These are phyloP conservation scores for Syncephalastrum contaminatum DNA, from an alignment of 371 early-diverging fungal species.

Conservation along the genomic window DNA sequence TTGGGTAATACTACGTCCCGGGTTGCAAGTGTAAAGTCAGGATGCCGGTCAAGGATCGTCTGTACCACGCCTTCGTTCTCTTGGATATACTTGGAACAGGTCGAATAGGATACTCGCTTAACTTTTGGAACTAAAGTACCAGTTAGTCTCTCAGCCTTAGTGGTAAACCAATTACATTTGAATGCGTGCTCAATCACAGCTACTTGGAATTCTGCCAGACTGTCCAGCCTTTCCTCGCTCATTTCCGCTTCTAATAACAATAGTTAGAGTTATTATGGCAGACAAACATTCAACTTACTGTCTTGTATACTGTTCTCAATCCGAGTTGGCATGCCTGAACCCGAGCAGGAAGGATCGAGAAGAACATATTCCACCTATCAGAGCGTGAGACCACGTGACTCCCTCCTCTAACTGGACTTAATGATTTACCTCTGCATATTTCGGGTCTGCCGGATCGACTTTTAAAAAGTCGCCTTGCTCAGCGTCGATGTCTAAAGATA, in stretches of 20 bases:
- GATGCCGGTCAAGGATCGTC: conserved; percentile 49
- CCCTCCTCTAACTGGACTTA: background rate
- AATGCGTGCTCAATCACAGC: conserved; percentile 69
- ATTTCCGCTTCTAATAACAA: conserved; percentile 11
- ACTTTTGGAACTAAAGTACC: conserved; percentile 63
- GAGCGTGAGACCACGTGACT: background rate
- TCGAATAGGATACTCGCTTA: conserved; percentile 89
- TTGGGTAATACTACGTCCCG: conserved; percentile 66
- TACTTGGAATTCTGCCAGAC: conserved; percentile 74
- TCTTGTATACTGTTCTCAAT: too few relatives aligned
- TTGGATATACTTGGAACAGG: conserved; percentile 91
- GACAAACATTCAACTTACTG: too few relatives aligned
- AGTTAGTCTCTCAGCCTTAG: background rate
- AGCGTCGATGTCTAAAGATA: conserved; percentile 53
- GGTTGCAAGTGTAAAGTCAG: conserved; percentile 58
- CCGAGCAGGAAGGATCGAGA: conserved; percentile 98
- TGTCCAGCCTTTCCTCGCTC: conserved; percentile 67
- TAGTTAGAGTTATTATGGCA: too few relatives aligned
- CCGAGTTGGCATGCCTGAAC: conserved; percentile 79
- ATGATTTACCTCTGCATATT: conserved; percentile 51
- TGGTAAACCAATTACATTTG: too few relatives aligned
- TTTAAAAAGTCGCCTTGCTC: conserved; percentile 69
- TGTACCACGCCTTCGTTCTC: conserved; percentile 97
- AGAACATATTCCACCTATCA: conserved; percentile 84
- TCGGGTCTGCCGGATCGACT: conserved; percentile 58